Percentiles rank a stretch among this genome's conserved stretches.
phyloP scores from a whole-genome alignment of 2,329 filamentous ascomycete species.

The Talaromyces sp. region DNA sequence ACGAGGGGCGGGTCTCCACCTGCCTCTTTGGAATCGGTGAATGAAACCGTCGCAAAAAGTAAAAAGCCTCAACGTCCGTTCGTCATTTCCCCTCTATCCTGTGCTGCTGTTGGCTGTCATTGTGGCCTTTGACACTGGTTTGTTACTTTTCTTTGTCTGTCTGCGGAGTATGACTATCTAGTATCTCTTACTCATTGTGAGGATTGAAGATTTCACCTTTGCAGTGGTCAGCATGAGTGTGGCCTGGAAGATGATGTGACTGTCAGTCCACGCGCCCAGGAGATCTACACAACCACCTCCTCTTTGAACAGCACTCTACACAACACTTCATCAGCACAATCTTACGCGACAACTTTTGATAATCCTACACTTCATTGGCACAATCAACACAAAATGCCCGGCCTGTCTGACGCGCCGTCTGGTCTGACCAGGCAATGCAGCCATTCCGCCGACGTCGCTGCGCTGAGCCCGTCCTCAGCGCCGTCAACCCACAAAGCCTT shows the following conservation, averaged over 20 bases:
- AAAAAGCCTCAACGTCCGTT: slow-evolving; percentile 12
- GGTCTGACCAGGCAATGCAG: slow-evolving; percentile 16
- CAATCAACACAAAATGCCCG: slow-evolving; percentile 2
- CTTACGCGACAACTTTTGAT: not conserved
- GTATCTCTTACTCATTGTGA: not conserved
- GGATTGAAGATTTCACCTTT: not conserved
- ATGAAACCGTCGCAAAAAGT: slow-evolving; percentile 16
- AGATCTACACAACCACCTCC: not conserved
- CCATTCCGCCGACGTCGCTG: slow-evolving; percentile 5
- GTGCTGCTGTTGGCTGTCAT: not conserved
- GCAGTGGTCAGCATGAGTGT: not conserved
- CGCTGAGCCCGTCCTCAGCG: slow-evolving; percentile 14
- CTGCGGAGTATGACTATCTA: not conserved
- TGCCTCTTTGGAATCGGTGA: slow-evolving; percentile 14
- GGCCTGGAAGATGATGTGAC: not conserved
- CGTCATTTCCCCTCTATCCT: not conserved
- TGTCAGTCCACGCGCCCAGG: not conserved
- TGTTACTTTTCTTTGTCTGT: not conserved
- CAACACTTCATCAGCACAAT: not conserved
- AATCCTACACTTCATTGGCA: not conserved
- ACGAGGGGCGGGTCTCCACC: slow-evolving; percentile 8
- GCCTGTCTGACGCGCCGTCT: slow-evolving; percentile 1
- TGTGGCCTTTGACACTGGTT: not conserved
- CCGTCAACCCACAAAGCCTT: slow-evolving; percentile 13
- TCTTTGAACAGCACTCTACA: not conserved